phyloP scores from a whole-genome alignment of 2,329 filamentous ascomycete genomes.

The Pleoardoris graminearum region DNA sequence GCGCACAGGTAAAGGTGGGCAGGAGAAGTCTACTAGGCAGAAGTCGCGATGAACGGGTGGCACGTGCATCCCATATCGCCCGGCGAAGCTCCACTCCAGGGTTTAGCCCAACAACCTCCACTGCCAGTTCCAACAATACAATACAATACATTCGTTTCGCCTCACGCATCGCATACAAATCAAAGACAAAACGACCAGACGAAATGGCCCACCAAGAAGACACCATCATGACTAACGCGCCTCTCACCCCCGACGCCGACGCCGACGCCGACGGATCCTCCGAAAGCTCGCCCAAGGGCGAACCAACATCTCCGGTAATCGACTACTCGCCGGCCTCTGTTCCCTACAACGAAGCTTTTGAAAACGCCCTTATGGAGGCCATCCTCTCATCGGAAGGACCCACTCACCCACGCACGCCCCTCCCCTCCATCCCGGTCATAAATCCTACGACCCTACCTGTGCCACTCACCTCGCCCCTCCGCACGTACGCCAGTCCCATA shows the following conservation, averaged over 20 bases:
- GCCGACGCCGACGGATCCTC: constrained; percentile 21
- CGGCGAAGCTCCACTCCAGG: not conserved
- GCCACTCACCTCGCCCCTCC: constrained; percentile 47
- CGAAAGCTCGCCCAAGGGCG: constrained; percentile 25
- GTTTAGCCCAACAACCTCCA: not conserved
- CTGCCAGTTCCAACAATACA: too few species aligned
- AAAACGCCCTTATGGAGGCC: constrained; percentile 48
- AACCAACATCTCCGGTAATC: constrained; percentile 36
- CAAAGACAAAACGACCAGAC: not conserved
- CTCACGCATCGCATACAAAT: not conserved
- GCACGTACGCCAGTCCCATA: constrained; percentile 48
- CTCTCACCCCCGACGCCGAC: constrained; percentile 39
- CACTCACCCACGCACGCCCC: constrained; percentile 26
- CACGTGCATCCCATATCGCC: not conserved
- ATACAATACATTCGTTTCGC: not conserved
- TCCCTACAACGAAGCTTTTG: constrained; percentile 50
- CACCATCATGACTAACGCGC: constrained; percentile 31
- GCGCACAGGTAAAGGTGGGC: not conserved
- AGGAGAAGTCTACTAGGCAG: too few species aligned
- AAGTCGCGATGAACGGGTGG: not conserved
- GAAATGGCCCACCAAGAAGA: constrained; percentile 27
- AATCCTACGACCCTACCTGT: constrained; percentile 46
- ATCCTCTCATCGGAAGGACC: constrained; percentile 43
- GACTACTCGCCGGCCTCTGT: constrained; percentile 51
- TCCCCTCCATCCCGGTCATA: constrained; percentile 35